phyloP scores from a whole-genome alignment of 305 asterid genomes.

The Solanum hybrid region DNA sequence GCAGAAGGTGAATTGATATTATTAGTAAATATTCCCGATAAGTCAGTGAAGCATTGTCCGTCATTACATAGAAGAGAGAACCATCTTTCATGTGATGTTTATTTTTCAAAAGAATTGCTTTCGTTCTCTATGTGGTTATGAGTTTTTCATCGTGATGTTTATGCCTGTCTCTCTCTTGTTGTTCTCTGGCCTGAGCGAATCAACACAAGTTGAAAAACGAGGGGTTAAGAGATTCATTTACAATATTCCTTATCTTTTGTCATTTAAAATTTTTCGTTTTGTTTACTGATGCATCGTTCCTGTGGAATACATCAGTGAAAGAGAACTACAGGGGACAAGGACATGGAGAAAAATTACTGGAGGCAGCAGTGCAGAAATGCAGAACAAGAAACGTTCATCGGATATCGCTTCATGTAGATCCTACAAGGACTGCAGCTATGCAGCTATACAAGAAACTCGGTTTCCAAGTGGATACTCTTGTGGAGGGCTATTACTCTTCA shows the following conservation, averaged over 20 bases:
- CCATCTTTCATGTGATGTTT: not conserved
- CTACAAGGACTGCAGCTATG: slow-evolving; percentile 60
- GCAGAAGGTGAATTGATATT: not conserved
- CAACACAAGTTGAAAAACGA: not conserved
- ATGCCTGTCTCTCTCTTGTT: not conserved
- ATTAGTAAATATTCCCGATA: not conserved
- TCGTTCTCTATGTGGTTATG: not conserved
- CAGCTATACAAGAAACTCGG: slow-evolving; percentile 69
- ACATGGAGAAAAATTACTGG: slow-evolving; percentile 65
- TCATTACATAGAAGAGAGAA: not conserved
- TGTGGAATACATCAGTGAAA: slow-evolving; percentile 37
- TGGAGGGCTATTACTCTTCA: slow-evolving; percentile 57
- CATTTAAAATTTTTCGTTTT: not conserved
- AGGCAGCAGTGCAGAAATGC: slow-evolving; percentile 67
- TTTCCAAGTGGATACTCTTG: slow-evolving; percentile 58
- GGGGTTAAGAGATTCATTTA: not conserved
- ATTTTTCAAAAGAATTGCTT: not conserved
- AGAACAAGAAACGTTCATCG: slow-evolving; percentile 56
- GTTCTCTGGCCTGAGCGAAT: not conserved
- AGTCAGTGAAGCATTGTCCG: not conserved
- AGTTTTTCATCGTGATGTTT: not conserved
- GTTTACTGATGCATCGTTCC: not conserved
- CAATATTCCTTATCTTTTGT: not conserved
- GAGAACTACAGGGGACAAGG: slow-evolving; percentile 60
- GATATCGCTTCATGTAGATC: slow-evolving; percentile 78